Evolutionary conservation across 2,329 filamentous ascomycete genomes (phyloP).

Genomic region (Fusarium chuoi): DNA sequence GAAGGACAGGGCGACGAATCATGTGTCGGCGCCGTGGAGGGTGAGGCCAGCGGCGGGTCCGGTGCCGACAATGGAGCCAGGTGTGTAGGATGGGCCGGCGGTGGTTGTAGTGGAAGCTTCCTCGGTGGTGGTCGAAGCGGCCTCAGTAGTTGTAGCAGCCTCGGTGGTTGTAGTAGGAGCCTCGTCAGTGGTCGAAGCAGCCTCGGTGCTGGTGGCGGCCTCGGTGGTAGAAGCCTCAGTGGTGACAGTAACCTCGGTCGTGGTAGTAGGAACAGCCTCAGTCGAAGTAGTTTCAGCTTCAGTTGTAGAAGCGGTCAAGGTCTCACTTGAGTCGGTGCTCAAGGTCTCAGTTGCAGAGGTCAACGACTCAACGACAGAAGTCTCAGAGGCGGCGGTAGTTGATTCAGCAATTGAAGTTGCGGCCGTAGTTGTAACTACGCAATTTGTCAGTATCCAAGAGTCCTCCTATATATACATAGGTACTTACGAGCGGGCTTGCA

Average conservation of each 20-base stretch:
- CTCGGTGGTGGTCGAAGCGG: background rate
- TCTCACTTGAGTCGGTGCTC: background rate
- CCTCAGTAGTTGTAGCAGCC: background rate
- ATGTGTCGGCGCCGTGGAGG: background rate
- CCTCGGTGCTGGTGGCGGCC: background rate
- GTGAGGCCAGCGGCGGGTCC: background rate
- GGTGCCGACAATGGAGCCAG: background rate
- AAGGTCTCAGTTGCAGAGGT: background rate
- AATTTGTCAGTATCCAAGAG: background rate
- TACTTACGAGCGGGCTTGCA: slow-evolving; percentile 4
- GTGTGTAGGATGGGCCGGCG: background rate
- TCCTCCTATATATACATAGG: rapidly evolving
- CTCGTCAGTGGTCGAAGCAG: background rate
- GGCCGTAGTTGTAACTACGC: background rate
- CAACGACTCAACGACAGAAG: background rate
- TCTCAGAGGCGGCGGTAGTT: background rate
- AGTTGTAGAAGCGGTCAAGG: background rate
- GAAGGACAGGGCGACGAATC: background rate
- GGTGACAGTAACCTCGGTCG: background rate
- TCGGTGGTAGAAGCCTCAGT: background rate
- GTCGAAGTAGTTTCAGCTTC: background rate
- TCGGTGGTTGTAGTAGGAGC: background rate
- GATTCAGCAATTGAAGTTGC: background rate
- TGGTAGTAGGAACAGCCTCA: background rate
- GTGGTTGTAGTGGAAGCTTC: background rate